A percentile compares a stretch with the other conserved stretches of the same genome.
Conservation (phyloP, 257 asterid species). For the Mentha longifolia region DNA sequence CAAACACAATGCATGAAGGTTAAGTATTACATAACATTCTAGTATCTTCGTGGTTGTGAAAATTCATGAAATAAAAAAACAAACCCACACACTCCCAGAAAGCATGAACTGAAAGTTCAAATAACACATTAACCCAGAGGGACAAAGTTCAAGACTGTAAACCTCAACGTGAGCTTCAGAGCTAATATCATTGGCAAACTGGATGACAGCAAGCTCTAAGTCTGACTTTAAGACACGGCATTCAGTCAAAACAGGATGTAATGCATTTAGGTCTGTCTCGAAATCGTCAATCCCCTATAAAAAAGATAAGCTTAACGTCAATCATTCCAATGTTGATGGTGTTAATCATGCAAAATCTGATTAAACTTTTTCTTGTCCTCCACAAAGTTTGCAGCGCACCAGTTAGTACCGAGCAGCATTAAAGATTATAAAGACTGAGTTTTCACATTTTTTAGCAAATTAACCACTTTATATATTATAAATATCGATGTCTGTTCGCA, state of each 20-base stretch:
- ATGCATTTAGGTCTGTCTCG: constrained; percentile 58
- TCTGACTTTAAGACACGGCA: constrained; percentile 88
- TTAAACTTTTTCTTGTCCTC: constrained; percentile 2
- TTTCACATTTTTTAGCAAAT: constrained; percentile 9
- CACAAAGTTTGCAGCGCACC: constrained; percentile 24
- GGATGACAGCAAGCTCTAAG: constrained; percentile 82
- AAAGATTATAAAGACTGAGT: constrained; percentile 21
- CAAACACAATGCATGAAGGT: background rate
- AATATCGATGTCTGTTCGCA: background rate
- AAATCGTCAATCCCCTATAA: constrained; percentile 84
- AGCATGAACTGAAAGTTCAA: constrained; percentile 31
- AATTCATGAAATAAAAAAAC: constrained; percentile 7
- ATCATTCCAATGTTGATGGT: constrained; percentile 20
- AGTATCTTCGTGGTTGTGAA: background rate
- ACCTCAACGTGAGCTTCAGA: constrained; percentile 99
- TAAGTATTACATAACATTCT: constrained; percentile 17
- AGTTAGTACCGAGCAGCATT: constrained; percentile 8
- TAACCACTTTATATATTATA: background rate
- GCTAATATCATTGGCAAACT: constrained; percentile 96
- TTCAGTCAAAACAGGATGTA: constrained; percentile 94
- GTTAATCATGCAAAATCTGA: constrained; percentile 20
- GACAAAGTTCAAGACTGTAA: constrained; percentile 36
- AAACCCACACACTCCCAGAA: constrained; percentile 6
- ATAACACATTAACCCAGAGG: background rate
- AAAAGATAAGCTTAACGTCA: constrained; percentile 30